Evolutionary conservation across 352 stramenopile species (phyloP), one percentile per base, ranked within the genome.

Genomic region (Pythium plurisporium): DNA sequence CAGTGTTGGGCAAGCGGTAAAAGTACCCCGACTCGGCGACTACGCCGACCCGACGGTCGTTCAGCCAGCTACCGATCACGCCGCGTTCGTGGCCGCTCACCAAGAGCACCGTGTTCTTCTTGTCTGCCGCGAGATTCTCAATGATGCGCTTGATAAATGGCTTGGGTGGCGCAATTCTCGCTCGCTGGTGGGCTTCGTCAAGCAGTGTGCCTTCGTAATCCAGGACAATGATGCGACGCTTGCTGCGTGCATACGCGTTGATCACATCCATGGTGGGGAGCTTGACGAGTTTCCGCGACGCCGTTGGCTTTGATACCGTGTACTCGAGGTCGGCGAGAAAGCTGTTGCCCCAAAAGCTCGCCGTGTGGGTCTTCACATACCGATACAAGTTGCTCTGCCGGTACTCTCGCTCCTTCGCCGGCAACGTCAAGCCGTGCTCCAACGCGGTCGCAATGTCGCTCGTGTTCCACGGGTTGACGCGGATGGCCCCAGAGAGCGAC

Each of bases 401-500:
- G 36, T 94, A 87, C 59, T 95, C 83, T 19, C 85, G 77, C 62
- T 95, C 84, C 67, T 90, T 86, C n/a, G 79, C 64, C 20, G 80
- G 80, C 20, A 96, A 53, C n/a, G 72, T 87, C 5, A 96, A 48
- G 10, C 83, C 79, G 44, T 89, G 77, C 34, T 82, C 70, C 10
- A 96, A 60, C 9, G 83, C 79, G 20, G 79, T 67, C 3, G 83
- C 82, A 40, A 91, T 79, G 53, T 91, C 83, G 10, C 79, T 80
- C 1, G 82, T 94, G 50, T 93, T 96, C 86, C 86, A 96, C 25
- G 87, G 87, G 42, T 96, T 96, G 12, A 95, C 79, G 26, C 84
- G 82, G 36, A 96, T 92, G 10, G 87, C 87, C n/a, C 86, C 86
- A 1, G 76, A 91, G 36, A 96, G 72, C 14, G 84, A 95, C 64